Evolutionary conservation across 306 rosid genomes (phyloP).

Genomic region (Carpinus fangiana): DNA sequence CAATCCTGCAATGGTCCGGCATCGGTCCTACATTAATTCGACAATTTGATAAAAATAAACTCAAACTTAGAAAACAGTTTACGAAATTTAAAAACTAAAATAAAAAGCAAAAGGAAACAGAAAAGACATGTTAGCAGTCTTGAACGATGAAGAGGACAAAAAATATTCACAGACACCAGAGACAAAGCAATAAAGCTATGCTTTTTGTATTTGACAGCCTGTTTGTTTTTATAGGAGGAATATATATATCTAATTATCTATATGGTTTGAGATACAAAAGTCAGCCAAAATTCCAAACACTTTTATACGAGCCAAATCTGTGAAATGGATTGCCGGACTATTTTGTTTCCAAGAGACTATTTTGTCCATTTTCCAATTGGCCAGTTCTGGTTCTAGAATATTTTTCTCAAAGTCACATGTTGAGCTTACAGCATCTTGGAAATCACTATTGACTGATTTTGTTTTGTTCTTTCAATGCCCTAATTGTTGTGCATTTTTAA

Average conservation of each 20-base stretch:
- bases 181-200: background rate
- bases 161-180: constrained; percentile 1
- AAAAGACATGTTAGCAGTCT: background rate
- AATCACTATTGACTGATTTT: background rate
- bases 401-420: background rate
- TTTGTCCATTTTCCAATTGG: background rate
- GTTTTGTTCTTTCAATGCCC: background rate
- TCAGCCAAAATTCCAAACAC: background rate
- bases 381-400: background rate
- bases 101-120: background rate
- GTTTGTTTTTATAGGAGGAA: background rate
- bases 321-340: too few relatives aligned
- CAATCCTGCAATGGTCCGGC: too few relatives aligned
- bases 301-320: too few relatives aligned
- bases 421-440: background rate
- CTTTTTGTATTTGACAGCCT: background rate
- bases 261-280: background rate
- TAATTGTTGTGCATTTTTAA: too few relatives aligned
- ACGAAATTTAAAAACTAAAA: too few relatives aligned
- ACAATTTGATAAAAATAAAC: too few relatives aligned
- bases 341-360: background rate
- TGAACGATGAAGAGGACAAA: constrained; percentile 12
- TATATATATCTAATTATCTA: too few relatives aligned
- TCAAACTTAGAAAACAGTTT: too few relatives aligned
- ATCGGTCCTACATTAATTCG: too few relatives aligned